Conservation (phyloP, 768 basidiomycete genomes). For the Neoboletus magnificus region DNA sequence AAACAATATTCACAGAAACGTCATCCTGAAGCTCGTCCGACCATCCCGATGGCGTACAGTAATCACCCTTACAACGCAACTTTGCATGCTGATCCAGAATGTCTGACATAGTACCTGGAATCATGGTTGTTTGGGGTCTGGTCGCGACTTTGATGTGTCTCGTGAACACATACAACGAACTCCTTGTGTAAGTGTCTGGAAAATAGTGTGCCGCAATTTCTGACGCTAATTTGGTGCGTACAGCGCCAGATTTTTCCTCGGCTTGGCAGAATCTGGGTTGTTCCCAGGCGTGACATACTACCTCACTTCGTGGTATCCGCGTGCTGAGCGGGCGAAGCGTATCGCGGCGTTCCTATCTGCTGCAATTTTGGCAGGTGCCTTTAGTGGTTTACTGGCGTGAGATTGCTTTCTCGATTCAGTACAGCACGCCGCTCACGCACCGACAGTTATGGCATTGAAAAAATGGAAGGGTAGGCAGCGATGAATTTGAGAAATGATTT, state of each 20-base stretch:
- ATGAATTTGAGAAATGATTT: constrained; percentile 13
- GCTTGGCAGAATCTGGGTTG: constrained; percentile 45
- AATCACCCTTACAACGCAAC: not conserved
- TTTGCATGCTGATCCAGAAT: constrained; percentile 3
- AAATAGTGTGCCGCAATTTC: not conserved
- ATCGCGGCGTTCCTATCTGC: constrained; percentile 59
- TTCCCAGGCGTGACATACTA: constrained; percentile 40
- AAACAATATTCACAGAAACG: constrained; percentile 25
- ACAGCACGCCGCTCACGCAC: not conserved
- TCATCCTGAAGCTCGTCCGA: constrained; percentile 33
- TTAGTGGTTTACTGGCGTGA: constrained; percentile 47
- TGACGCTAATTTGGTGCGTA: not conserved
- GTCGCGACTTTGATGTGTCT: constrained; percentile 38
- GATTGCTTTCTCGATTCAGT: constrained; percentile 8
- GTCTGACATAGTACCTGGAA: constrained; percentile 33
- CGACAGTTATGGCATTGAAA: constrained; percentile 33
- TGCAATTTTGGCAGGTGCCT: constrained; percentile 50
- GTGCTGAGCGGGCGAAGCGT: constrained; percentile 51
- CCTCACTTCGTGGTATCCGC: constrained; percentile 57
- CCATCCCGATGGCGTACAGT: constrained; percentile 34
- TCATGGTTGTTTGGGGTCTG: constrained; percentile 37
- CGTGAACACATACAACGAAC: constrained; percentile 29
- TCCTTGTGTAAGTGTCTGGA: constrained; percentile 27
- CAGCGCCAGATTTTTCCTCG: constrained; percentile 42
- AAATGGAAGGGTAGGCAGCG: constrained; percentile 32